Evolutionary conservation across 2,329 filamentous ascomycete species (phyloP), one percentile per base, ranked within the genome.

Genomic region (Microcera coccophila): DNA sequence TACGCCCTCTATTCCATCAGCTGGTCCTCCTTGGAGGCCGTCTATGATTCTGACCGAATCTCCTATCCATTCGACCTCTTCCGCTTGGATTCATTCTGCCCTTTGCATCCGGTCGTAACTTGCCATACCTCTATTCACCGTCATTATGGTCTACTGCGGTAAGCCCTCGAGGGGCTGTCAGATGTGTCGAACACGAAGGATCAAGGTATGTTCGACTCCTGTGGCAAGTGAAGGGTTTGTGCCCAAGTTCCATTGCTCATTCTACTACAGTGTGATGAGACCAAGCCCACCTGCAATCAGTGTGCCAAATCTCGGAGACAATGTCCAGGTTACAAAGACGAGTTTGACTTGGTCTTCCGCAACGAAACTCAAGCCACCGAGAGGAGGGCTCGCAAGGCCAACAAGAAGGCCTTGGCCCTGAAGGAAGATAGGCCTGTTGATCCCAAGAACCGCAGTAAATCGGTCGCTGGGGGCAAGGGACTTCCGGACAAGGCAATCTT

Each of bases 321-420:
- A 51, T 85, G 82, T 57, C 81, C 81, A 3, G 82, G 82, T 35
- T 85, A 85, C 63, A 81, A 80, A 60, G 80, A 85, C 57, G 82
- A 85, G 51, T 85, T 87, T 53, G 84, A 87, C 54, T 66, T 87
- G 18, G 77, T 87, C 41, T 85, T 87, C 54, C 79, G 84, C 42
- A 84, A 87, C 60, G 83, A 87, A 66, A 87, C 83, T 20, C 77
- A 79, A 52, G 81, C 82, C 2, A 84, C 82, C 24, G 81, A 82
- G 56, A 73, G 76, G 48, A 75, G 81, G 55, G 81, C 78, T 14
- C 73, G 75, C 42, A 80, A 75, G 55, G 72, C 75, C 32, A 76
- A 63, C 60, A 73, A 68, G 58, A 80, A 77, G 51, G 64, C 66
- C 2, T 51, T 66, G 26, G 59, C 60, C 11, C 62, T 65, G 19